A percentile compares a stretch with the other conserved stretches of the same genome.
These are phyloP conservation scores for Metschnikowia gelsemii DNA, from an alignment of 805 yeast genomes.

Conservation along the genomic window DNA sequence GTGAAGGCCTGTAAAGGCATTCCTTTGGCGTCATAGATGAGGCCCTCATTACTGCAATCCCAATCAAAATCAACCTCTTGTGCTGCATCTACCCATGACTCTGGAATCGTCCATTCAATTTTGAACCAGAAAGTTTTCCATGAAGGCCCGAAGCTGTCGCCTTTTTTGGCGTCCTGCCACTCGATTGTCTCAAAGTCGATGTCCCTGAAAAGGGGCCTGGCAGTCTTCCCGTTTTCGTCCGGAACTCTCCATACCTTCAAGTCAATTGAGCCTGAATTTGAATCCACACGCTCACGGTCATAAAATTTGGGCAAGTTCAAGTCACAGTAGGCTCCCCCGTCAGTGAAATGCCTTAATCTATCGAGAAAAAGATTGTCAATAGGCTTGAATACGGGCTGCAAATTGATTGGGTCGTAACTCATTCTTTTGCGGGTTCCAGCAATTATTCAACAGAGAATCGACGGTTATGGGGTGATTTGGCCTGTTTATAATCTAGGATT, in stretches of 20 bases:
- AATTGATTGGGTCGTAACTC: constrained; percentile 23
- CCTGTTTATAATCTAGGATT: no score
- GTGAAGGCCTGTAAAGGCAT: constrained; percentile 80
- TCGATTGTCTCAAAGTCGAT: constrained; percentile 47
- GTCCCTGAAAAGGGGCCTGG: constrained; percentile 62
- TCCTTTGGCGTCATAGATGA: constrained; percentile 68
- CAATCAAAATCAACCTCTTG: constrained; percentile 69
- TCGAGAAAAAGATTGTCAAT: constrained; percentile 70
- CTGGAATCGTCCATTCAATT: constrained; percentile 62
- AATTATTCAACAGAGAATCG: no score
- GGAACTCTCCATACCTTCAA: constrained; percentile 75
- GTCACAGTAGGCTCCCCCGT: constrained; percentile 70
- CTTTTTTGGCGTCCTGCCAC: constrained; percentile 60
- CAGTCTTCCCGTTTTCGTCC: constrained; percentile 46
- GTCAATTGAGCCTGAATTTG: constrained; percentile 44
- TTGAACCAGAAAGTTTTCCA: constrained; percentile 98
- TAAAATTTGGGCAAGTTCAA: constrained; percentile 82
- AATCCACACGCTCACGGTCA: constrained; percentile 56
- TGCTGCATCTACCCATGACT: constrained; percentile 46
- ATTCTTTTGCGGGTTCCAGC: constrained; percentile 4
- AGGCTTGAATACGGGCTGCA: constrained; percentile 70
- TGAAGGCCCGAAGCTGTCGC: constrained; percentile 85
- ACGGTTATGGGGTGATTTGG: not conserved
- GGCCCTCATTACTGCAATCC: constrained; percentile 86
- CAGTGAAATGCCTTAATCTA: constrained; percentile 73